These are phyloP conservation scores for Plectosphaerella sp. DNA, from an alignment of 2,329 filamentous ascomycete species.

Conservation along the genomic window DNA sequence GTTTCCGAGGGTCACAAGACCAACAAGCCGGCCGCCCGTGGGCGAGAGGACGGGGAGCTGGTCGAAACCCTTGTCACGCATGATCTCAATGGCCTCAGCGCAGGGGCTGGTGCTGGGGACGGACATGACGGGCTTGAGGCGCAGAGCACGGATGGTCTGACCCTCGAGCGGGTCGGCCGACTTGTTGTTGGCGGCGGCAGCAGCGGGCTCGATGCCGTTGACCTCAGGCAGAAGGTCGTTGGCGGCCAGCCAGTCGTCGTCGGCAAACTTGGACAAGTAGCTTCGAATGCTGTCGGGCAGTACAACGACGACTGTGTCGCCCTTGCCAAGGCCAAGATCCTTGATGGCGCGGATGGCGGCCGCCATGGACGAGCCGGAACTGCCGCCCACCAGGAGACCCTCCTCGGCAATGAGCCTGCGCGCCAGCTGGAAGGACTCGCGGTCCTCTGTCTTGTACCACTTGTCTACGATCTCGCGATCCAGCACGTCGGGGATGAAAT, in stretches of 20 bases:
- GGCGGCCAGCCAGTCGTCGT: constrained; percentile 97
- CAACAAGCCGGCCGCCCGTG: constrained; percentile 69
- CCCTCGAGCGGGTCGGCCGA: constrained; percentile 66
- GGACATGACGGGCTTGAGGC: constrained; percentile 90
- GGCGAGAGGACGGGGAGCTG: constrained; percentile 85
- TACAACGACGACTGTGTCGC: constrained; percentile 85
- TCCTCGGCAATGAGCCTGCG: constrained; percentile 89
- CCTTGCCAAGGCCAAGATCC: constrained; percentile 72
- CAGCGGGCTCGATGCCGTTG: constrained; percentile 43
- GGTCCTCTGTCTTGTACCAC: constrained; percentile 98
- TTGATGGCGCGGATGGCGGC: constrained; percentile 73
- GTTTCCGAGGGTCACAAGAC: constrained; percentile 92
- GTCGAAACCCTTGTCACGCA: constrained; percentile 98
- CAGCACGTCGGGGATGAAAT: constrained; percentile 94
- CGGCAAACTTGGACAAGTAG: constrained; percentile 97
- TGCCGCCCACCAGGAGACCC: constrained; percentile 88
- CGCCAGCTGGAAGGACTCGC: constrained; percentile 86
- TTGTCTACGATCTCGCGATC: constrained; percentile 76
- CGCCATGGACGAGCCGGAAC: constrained; percentile 86
- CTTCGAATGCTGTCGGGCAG: constrained; percentile 95
- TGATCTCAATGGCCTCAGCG: constrained; percentile 88
- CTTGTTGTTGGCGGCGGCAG: constrained; percentile 28
- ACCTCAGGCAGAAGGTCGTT: constrained; percentile 78
- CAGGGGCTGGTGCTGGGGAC: constrained; percentile 68
- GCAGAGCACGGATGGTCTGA: constrained; percentile 76